Evolutionary conservation across 768 basidiomycete species (phyloP).

Genomic region (Suillus ampliporus): DNA sequence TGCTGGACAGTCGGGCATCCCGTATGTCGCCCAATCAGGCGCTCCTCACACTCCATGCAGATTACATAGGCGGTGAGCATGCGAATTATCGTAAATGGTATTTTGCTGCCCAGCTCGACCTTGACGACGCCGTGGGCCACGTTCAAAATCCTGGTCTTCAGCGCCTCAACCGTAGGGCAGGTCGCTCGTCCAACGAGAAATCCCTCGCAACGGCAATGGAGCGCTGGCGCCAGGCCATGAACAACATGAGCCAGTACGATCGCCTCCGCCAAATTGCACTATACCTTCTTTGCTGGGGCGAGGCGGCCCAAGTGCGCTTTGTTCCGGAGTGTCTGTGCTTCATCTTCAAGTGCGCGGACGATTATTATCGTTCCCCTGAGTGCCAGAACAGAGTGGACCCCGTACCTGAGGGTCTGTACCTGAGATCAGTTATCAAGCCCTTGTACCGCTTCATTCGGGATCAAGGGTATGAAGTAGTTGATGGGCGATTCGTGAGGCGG

Average conservation of each 20-base stretch:
- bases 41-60: slow-evolving; percentile 92
- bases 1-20: slow-evolving; percentile 94
- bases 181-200: slow-evolving; percentile 62
- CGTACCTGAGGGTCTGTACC: slow-evolving; percentile 94
- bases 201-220: slow-evolving; percentile 84
- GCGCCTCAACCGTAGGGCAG: slow-evolving; percentile 69
- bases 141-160: slow-evolving; percentile 90
- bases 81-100: slow-evolving; percentile 99
- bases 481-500: slow-evolving; percentile 91
- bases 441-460: slow-evolving; percentile 96
- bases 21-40: slow-evolving; percentile 98
- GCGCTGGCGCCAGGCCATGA: slow-evolving; percentile 97
- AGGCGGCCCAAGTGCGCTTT: slow-evolving; percentile 97
- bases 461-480: slow-evolving; percentile 95
- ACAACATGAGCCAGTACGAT: slow-evolving; percentile 98
- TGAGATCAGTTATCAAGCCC: slow-evolving; percentile 89
- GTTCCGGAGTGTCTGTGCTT: slow-evolving; percentile 97
- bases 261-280: slow-evolving; percentile 95
- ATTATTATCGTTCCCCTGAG: slow-evolving; percentile 98
- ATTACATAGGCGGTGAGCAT: slow-evolving; percentile 98
- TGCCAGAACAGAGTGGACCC: slow-evolving; percentile 93
- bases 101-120: slow-evolving; percentile 97
- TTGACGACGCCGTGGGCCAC: slow-evolving; percentile 95
- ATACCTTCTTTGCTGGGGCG: slow-evolving; percentile 96
- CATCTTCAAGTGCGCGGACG: slow-evolving; percentile 99